Conservation (phyloP, 768 basidiomycete species). For the Mycena galopus region DNA sequence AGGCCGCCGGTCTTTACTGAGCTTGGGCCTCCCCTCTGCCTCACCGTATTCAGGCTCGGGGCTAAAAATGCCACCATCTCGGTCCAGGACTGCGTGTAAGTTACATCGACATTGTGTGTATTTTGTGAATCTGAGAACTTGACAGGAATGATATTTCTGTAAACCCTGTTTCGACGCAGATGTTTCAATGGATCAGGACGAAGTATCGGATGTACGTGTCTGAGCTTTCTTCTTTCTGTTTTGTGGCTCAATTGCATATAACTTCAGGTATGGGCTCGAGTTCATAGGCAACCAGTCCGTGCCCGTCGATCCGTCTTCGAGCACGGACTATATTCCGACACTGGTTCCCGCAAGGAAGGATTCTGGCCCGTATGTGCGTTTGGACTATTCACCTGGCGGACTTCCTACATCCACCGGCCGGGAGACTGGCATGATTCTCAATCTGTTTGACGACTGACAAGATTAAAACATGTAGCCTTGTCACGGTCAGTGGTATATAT, state of each 20-base stretch:
- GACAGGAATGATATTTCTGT: not conserved
- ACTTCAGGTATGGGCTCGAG: not conserved
- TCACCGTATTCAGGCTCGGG: conserved; percentile 2
- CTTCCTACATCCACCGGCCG: no score
- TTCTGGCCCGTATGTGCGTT: no score
- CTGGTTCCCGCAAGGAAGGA: no score
- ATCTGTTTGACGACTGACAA: no score
- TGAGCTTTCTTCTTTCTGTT: no score
- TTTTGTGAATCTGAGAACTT: not conserved
- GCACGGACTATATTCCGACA: conserved; percentile 5
- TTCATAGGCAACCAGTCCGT: no score
- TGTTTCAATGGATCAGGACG: conserved; percentile 13
- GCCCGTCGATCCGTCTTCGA: not conserved
- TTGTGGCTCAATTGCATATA: no score
- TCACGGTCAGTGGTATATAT: no score
- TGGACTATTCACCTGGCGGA: no score
- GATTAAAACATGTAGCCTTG: no score
- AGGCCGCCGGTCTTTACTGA: not conserved
- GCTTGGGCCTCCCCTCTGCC: not conserved
- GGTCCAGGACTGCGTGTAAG: not conserved
- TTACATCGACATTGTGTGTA: no score
- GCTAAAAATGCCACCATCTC: conserved; percentile 2
- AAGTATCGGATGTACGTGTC: conserved; percentile 3
- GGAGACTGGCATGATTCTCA: no score
- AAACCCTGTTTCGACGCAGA: conserved; percentile 3